A percentile compares a stretch with the other conserved stretches of the same genome.
Conservation (phyloP, 371 early-diverging fungal genomes). For the Rhizomucor pusillus region DNA sequence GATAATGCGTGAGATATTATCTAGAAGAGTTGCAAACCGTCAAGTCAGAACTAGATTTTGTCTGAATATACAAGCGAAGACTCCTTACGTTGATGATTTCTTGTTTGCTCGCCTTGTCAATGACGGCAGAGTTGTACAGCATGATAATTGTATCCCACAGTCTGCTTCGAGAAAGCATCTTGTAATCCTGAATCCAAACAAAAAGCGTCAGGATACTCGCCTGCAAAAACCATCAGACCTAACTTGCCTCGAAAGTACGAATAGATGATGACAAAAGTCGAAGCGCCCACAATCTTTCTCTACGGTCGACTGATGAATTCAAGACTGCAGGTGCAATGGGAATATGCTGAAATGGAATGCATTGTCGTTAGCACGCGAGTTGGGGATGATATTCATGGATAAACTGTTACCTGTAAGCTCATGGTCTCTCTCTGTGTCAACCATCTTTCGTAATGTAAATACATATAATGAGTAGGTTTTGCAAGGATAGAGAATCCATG, state of each 20-base stretch:
- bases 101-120: constrained; percentile 50
- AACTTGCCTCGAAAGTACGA: constrained; percentile 28
- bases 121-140: constrained; percentile 65
- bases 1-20: constrained; percentile 51
- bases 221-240: neutral
- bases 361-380: neutral
- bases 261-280: constrained; percentile 59
- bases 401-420: constrained; percentile 68
- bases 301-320: constrained; percentile 52
- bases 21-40: constrained; percentile 15
- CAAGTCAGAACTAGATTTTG: neutral
- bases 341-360: neutral
- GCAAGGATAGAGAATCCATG: constrained; percentile 61
- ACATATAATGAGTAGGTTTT: constrained; percentile 75
- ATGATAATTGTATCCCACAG: constrained; percentile 65
- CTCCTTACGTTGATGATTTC: constrained; percentile 33
- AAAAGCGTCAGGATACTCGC: neutral
- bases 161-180: constrained; percentile 65
- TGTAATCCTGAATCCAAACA: constrained; percentile 57
- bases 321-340: constrained; percentile 83
- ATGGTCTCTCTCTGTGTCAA: constrained; percentile 67
- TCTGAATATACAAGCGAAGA: neutral
- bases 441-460: constrained; percentile 71
- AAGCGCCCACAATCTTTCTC: constrained; percentile 77
- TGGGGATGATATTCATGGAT: neutral